Percentiles rank a stretch among this genome's conserved stretches.
These are phyloP conservation scores for Pontederia crassipes DNA, from an alignment of 176 grass and related monocot genomes.

Conservation along the genomic window DNA sequence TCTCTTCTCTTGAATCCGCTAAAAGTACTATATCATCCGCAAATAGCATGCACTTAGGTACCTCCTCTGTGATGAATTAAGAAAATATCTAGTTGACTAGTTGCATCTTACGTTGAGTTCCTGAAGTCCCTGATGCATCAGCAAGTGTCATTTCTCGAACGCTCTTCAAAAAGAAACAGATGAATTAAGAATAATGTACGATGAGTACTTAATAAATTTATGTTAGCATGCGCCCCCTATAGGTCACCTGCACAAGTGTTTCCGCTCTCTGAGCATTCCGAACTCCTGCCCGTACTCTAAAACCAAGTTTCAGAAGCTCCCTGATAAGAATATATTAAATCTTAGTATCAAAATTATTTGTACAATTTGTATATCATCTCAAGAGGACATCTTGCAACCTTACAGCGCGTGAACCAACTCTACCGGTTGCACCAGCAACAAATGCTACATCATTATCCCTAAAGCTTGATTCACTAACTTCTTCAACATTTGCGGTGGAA, in stretches of 20 bases:
- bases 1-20: too few species aligned
- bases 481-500: constrained; percentile 16
- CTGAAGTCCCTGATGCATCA: constrained; percentile 23
- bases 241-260: constrained; percentile 41
- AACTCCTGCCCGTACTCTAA: constrained; percentile 66
- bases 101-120: constrained; percentile 34
- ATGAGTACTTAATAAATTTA: not conserved
- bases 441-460: constrained; percentile 34
- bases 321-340: constrained; percentile 15
- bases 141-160: constrained; percentile 45
- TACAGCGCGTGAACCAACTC: constrained; percentile 40
- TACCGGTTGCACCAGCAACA: constrained; percentile 44
- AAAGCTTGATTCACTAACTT: constrained; percentile 1
- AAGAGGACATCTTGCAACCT: constrained; percentile 1
- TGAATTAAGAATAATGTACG: not conserved
- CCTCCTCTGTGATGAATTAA: too few species aligned
- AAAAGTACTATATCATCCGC: too few species aligned
- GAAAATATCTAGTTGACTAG: constrained; percentile 1
- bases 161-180: constrained; percentile 36
- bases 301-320: constrained; percentile 84
- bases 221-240: not conserved
- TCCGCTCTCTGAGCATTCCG: constrained; percentile 50
- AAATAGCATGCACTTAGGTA: too few species aligned
- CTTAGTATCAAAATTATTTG: too few species aligned
- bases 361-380: not conserved